Evolutionary conservation across 1,139 yeast species (phyloP), one percentile per base, ranked within the genome.

Genomic region (Chernovozyma sophiae-reginae): DNA sequence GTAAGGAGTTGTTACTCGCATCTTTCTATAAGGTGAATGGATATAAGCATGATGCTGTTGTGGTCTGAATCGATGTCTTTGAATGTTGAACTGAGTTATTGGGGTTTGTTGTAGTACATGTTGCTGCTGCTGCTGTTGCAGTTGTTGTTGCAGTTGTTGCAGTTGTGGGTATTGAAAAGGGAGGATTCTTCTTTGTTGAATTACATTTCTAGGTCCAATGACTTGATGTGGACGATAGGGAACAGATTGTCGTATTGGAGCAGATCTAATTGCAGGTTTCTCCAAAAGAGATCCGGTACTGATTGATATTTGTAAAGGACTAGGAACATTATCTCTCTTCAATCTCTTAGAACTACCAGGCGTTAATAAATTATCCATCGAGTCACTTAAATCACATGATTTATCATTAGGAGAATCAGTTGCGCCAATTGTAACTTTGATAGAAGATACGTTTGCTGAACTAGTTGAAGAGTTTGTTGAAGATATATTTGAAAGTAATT

Each of bases 281-380:
- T 40, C 26, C 20, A 36, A 28, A 20, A 42, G 30, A 12, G 46
- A 39, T 22, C 46, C 37, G 14, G 49, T 46, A 3, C 47, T 42
- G 1, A 46, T 31, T 1, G 43, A 53, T 49, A 68, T 49, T 33
- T 57, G 57, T 32, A 73, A 54, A 1, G 78, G 78, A 2, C 74
- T 51, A 3, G 79, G 79, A 3, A 70, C 60, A 37, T 68, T 68
- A 25, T 56, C 58, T 41, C 79, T 58, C 43, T 65, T 71, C 41
- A 73, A 56, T 27, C 74, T 56, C 45, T 70, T 70, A 1, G 33
- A 18, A 18, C 55, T 50, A 0, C 53, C 38, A 10, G 33, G 31
- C n/a, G 56, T 50, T 0, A 52, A 37, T 4, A 62, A 35, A 10
- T 43, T 43, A 19, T 58, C 60, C 44, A 47, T 38, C 13, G 48